phyloP scores from a whole-genome alignment of 176 grass and related monocot genomes.

The Chrysopogon serrulatus region DNA sequence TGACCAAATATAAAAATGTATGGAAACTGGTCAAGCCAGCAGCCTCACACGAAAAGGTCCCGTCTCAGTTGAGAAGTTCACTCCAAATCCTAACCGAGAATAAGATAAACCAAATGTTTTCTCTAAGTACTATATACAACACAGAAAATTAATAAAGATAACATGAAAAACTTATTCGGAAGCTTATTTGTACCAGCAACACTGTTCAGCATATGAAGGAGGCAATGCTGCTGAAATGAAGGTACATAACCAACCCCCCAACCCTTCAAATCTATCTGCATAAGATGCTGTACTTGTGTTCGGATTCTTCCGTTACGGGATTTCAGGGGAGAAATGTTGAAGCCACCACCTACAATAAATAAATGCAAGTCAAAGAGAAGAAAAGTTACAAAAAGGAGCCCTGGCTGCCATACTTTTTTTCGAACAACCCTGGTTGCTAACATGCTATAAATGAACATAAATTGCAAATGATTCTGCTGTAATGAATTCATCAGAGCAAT shows the following conservation, averaged over 20 bases:
- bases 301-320: constrained; percentile 67
- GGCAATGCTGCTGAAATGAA: constrained; percentile 92
- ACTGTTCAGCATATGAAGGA: constrained; percentile 95
- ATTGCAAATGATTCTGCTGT: background rate
- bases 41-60: background rate
- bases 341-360: constrained; percentile 62
- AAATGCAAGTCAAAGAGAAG: constrained; percentile 19
- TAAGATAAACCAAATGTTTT: background rate
- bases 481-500: background rate
- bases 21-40: background rate
- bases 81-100: background rate
- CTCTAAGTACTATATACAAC: background rate
- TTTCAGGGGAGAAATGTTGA: constrained; percentile 96
- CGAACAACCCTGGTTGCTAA: background rate
- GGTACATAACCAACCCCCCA: constrained; percentile 84
- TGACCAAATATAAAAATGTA: background rate
- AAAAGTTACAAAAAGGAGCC: background rate
- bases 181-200: constrained; percentile 71
- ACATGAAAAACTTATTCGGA: background rate
- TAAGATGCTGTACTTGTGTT: constrained; percentile 95
- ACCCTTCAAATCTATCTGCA: constrained; percentile 99
- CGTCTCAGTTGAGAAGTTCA: background rate
- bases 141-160: constrained; percentile 4
- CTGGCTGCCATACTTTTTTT: background rate
- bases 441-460: background rate